Evolutionary conservation across 768 basidiomycete genomes (phyloP).

Genomic region (Chiua virens): DNA sequence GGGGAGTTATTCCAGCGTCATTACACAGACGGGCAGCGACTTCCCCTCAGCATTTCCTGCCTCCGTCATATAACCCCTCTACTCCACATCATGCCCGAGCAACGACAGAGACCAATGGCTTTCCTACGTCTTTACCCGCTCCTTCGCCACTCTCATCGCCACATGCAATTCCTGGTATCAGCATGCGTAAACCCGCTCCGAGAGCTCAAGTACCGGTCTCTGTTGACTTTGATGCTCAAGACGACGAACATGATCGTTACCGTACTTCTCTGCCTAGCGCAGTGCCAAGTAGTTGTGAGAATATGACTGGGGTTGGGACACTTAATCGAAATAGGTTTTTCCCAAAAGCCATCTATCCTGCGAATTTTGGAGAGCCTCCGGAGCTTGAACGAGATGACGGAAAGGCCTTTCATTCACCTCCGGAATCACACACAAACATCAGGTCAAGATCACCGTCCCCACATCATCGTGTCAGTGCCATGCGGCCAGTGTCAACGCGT

Average conservation of each 20-base stretch:
- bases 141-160: conserved; percentile 18
- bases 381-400: conserved; percentile 16
- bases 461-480: conserved; percentile 23
- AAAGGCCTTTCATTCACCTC: conserved; percentile 12
- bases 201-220: conserved; percentile 63
- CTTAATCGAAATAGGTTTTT: conserved; percentile 27
- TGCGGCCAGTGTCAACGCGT: conserved; percentile 36
- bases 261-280: conserved; percentile 54
- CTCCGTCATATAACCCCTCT: conserved; percentile 15
- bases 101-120: conserved; percentile 33
- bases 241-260: conserved; percentile 32
- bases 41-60: conserved; percentile 26
- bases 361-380: conserved; percentile 7
- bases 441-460: conserved; percentile 28
- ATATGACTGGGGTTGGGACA: conserved; percentile 69
- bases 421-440: conserved; percentile 15
- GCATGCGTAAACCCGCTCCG: conserved; percentile 63
- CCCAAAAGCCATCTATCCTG: conserved; percentile 18
- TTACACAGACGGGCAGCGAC: conserved; percentile 34
- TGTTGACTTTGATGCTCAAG: conserved; percentile 42
- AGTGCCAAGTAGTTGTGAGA: conserved; percentile 49
- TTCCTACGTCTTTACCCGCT: conserved; percentile 16
- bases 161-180: conserved; percentile 32
- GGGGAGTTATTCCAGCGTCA: conserved; percentile 25
- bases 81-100: conserved; percentile 33